A percentile compares a stretch with the other conserved stretches of the same genome.
Evolutionary conservation across 306 rosid species (phyloP).

Genomic region (Ceratonia siliqua): DNA sequence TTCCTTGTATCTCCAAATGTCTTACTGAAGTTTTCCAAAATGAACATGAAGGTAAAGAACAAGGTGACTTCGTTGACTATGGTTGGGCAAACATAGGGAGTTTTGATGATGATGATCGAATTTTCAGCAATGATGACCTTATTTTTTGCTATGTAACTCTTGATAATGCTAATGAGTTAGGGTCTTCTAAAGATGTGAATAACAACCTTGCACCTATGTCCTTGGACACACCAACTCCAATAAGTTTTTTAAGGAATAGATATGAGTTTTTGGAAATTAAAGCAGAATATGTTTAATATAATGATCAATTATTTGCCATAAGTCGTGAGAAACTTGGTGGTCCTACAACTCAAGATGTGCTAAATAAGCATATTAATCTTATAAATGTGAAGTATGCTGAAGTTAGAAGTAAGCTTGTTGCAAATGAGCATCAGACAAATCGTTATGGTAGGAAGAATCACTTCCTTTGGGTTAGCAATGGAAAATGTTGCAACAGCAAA

Average conservation of each 20-base stretch:
- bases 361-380: constrained; percentile 36
- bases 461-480: constrained; percentile 35
- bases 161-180: constrained; percentile 65
- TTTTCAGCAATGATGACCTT: constrained; percentile 85
- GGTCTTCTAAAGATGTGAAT: constrained; percentile 72
- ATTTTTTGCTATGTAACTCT: constrained; percentile 65
- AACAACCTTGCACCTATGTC: constrained; percentile 45
- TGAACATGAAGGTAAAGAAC: constrained; percentile 69
- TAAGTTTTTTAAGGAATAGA: constrained; percentile 42
- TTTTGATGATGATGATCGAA: constrained; percentile 88
- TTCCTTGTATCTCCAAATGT: too few species aligned
- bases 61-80: constrained; percentile 80
- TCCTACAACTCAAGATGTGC: constrained; percentile 46
- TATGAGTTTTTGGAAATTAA: constrained; percentile 54
- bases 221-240: constrained; percentile 41
- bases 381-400: not conserved
- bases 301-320: constrained; percentile 47
- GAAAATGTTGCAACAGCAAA: constrained; percentile 37
- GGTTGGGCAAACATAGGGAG: constrained; percentile 94
- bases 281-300: constrained; percentile 49
- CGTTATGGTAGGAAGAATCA: constrained; percentile 38
- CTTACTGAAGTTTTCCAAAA: constrained; percentile 54
- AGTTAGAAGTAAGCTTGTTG: constrained; percentile 28
- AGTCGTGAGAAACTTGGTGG: constrained; percentile 42
- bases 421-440: constrained; percentile 46